Evolutionary conservation across 2,329 filamentous ascomycete species (phyloP).

Genomic region (Paramyrothecium roridum): DNA sequence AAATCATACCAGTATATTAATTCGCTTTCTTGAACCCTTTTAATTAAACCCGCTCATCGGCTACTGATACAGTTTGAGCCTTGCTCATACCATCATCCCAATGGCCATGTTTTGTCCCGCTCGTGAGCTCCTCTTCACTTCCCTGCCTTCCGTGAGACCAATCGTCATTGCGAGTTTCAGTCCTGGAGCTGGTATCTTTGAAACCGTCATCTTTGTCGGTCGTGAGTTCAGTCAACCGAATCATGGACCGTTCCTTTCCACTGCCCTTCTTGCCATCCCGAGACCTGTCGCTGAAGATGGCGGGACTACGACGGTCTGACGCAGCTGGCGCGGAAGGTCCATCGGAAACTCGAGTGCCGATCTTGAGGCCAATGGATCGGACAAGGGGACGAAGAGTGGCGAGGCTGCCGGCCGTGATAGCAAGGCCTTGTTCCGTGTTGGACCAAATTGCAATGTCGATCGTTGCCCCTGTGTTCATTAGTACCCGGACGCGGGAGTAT

Average conservation of each 20-base stretch:
- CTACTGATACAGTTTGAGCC: no score
- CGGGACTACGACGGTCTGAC: neutral
- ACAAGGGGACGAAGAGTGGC: constrained; percentile 44
- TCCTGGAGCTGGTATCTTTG: neutral
- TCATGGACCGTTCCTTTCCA: neutral
- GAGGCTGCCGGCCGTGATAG: constrained; percentile 44
- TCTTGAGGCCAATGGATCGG: constrained; percentile 24
- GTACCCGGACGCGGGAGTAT: neutral
- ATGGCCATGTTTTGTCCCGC: neutral
- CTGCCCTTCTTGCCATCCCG: neutral
- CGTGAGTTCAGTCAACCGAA: neutral
- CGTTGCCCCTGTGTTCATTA: constrained; percentile 26
- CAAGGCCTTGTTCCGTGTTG: constrained; percentile 42
- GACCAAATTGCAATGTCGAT: constrained; percentile 46
- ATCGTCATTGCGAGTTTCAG: neutral
- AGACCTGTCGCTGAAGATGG: neutral
- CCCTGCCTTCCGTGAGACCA: neutral
- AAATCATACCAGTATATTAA: no score
- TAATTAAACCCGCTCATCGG: no score
- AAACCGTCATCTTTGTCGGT: neutral
- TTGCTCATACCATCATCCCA: neutral
- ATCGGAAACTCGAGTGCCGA: constrained; percentile 17
- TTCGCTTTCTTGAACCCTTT: no score
- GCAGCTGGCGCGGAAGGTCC: neutral
- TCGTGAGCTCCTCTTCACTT: neutral